phyloP scores from a whole-genome alignment of 306 rosid species.

The Quercus robur region DNA sequence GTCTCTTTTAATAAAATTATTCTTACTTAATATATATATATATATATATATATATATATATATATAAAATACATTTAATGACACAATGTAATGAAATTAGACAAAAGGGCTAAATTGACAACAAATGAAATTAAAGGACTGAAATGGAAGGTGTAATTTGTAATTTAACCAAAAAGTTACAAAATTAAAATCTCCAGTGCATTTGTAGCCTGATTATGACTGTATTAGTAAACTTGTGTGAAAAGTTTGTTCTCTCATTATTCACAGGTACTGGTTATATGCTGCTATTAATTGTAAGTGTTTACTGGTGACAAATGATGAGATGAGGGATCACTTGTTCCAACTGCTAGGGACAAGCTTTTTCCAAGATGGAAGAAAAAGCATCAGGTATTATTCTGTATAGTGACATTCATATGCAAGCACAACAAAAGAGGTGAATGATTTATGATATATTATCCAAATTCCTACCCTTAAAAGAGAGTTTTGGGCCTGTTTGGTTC shows the following conservation, averaged over 20 bases:
- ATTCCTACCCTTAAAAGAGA: not conserved
- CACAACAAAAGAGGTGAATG: not conserved
- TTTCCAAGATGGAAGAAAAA: slow-evolving; percentile 97
- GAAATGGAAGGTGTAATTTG: too few species aligned
- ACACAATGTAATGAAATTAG: too few species aligned
- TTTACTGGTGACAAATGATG: slow-evolving; percentile 86
- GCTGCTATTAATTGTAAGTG: slow-evolving; percentile 81
- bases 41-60: too few species aligned
- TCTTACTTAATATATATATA: too few species aligned
- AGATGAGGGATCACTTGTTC: slow-evolving; percentile 97
- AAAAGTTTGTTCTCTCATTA: not conserved
- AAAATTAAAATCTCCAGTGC: not conserved
- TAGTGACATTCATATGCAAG: not conserved
- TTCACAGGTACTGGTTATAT: slow-evolving; percentile 85
- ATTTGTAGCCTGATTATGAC: slow-evolving; percentile 1
- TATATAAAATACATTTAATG: too few species aligned
- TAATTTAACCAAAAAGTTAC: too few species aligned
- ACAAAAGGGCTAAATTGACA: too few species aligned
- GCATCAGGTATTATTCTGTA: slow-evolving; percentile 66
- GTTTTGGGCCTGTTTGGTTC: not conserved
- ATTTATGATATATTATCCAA: not conserved
- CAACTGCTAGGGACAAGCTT: slow-evolving; percentile 85
- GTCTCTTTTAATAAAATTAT: too few species aligned
- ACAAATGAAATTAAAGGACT: too few species aligned
- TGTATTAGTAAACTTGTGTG: slow-evolving; percentile 1